phyloP scores from a whole-genome alignment of 495 filamentous ascomycete species.

The Sphaerosporella brunnea region DNA sequence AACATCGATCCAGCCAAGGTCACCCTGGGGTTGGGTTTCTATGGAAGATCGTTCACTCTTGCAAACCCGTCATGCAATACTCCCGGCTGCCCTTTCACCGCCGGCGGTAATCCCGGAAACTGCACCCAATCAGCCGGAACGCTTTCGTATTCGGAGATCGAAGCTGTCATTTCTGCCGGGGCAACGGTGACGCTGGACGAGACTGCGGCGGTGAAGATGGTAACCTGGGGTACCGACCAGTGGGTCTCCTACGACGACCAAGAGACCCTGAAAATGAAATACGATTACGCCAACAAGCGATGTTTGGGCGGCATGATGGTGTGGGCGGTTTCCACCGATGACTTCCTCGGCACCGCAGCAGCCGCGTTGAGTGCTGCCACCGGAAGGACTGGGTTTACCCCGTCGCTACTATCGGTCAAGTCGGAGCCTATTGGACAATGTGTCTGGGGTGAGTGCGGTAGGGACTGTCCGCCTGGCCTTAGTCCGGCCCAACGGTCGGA shows the following conservation, averaged over 20 bases:
- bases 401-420: no score
- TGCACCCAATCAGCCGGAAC: not conserved
- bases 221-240: not conserved
- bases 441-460: no score
- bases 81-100: constrained; percentile 26
- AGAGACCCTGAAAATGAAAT: not conserved
- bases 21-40: constrained; percentile 36
- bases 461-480: no score
- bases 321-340: not conserved
- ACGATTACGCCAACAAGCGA: not conserved
- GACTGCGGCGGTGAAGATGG: not conserved
- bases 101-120: constrained; percentile 7
- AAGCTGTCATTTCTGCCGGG: not conserved
- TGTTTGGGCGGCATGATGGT: not conserved
- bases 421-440: no score
- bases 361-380: constrained; percentile 14
- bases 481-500: no score
- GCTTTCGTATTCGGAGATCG: not conserved
- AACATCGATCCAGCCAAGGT: constrained; percentile 30
- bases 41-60: constrained; percentile 32
- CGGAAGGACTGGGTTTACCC: no score
- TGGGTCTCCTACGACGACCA: not conserved
- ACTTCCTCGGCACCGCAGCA: not conserved
- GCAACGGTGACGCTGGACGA: no score
- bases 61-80: constrained; percentile 21